Base-by-base conservation (phyloP, 2,329 filamentous ascomycete species). In the Whalleya microplaca region DNA sequence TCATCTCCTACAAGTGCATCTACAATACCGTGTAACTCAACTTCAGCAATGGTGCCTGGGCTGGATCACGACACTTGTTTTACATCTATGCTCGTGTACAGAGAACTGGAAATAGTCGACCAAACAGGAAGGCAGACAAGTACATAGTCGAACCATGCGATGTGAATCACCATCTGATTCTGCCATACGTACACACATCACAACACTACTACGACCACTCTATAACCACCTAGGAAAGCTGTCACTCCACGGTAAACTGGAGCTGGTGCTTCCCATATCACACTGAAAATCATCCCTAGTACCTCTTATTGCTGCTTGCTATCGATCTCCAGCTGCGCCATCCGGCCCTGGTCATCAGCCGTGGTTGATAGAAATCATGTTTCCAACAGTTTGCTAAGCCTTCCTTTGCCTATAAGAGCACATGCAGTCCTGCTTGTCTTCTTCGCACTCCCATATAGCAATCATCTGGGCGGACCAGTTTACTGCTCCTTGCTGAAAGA, bases 401-500 rank as follows among this genome's bases (percentile, higher is more conserved):
- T 60, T 48, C 42, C 46, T 55, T 51, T 58, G 49, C 55, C 51
- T 59, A 61, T 55, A 50, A 53, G 55, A 62, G 47, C 62, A 66
- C 55, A 59, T 48, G 53, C 50, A 41, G 48, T 48, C 54, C 44
- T 54, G 42, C 46, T 61, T 65, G 59, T 65, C 51, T 42, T 53
- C 47, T 53, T 48, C 51, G 56, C 58, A 58, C 55, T 63, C 51
- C 48, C 53, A 53, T 45, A 29, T 55, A 49, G 58, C 42, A 55
- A 48, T 48, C 56, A 53, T 61, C 57, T 58, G 43, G 41, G 48
- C 58, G 53, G 44, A 45, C 47, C 21, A 46, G 48, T 70, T 82
- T 87, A 89, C 76, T 89, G 85, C 69, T 80, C 77, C 78, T 88
- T 91, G 79, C 89, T 84, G 66, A 83, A 83, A 71, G 89, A 84